Conservation (phyloP, 2,329 filamentous ascomycete species). For the Cadophora luteo-olivacea region DNA sequence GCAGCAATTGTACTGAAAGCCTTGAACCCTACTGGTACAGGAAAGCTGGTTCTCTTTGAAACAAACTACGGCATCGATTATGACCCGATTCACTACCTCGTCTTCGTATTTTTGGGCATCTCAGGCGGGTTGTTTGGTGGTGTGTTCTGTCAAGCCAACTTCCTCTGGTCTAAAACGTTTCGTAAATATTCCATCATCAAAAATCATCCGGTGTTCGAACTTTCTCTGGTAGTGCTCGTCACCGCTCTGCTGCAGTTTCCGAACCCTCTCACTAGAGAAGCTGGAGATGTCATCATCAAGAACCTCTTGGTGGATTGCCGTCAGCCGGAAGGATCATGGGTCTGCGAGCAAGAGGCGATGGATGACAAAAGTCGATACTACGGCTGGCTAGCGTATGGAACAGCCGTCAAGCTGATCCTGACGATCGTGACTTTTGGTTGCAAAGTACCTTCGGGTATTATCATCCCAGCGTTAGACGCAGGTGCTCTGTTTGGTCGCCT, state of each 20-base stretch:
- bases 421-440: conserved; percentile 65
- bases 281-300: conserved; percentile 62
- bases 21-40: conserved; percentile 65
- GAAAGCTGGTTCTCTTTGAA: conserved; percentile 66
- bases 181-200: conserved; percentile 59
- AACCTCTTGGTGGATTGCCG: conserved; percentile 62
- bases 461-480: conserved; percentile 64
- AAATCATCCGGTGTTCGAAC: conserved; percentile 60
- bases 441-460: conserved; percentile 66
- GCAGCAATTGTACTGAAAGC: conserved; percentile 62
- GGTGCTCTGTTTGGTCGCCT: conserved; percentile 64
- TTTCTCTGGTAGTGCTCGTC: conserved; percentile 58
- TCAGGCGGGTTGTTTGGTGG: conserved; percentile 65
- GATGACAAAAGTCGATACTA: conserved; percentile 52
- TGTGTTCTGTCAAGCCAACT: conserved; percentile 64
- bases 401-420: conserved; percentile 59
- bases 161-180: conserved; percentile 61
- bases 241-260: conserved; percentile 63
- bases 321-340: conserved; percentile 49
- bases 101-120: conserved; percentile 62
- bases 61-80: conserved; percentile 65
- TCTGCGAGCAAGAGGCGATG: conserved; percentile 56
- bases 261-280: conserved; percentile 59
- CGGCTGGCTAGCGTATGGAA: conserved; percentile 58
- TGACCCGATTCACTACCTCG: conserved; percentile 58